Evolutionary conservation across 2,329 filamentous ascomycete species (phyloP).

Genomic region (Tympanopsis confertula): DNA sequence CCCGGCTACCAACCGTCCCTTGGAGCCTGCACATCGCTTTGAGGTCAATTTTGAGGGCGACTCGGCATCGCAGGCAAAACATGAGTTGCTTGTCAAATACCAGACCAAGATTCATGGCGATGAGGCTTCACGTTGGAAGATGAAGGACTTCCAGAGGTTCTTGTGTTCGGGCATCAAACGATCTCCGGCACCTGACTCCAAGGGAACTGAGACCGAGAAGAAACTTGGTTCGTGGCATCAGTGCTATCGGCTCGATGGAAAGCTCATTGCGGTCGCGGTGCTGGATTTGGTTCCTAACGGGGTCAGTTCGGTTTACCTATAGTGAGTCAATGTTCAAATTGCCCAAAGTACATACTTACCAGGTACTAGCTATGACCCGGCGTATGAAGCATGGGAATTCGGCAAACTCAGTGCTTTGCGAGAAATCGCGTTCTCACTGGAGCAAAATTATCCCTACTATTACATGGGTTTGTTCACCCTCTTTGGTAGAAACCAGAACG

Average conservation of each 20-base stretch:
- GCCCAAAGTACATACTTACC: not conserved
- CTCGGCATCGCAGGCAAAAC: constrained; percentile 30
- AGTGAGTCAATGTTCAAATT: constrained; percentile 17
- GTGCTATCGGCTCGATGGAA: constrained; percentile 34
- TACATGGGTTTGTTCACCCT: constrained; percentile 40
- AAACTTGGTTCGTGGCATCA: constrained; percentile 35
- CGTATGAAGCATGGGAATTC: constrained; percentile 47
- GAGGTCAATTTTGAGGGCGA: constrained; percentile 33
- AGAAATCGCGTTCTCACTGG: constrained; percentile 42
- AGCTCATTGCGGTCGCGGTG: constrained; percentile 32
- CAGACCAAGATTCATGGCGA: constrained; percentile 31
- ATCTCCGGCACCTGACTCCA: constrained; percentile 16
- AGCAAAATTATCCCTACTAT: constrained; percentile 45
- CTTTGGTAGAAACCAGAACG: not conserved
- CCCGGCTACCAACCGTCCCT: constrained; percentile 24
- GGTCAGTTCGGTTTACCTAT: constrained; percentile 35
- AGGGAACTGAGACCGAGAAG: constrained; percentile 14
- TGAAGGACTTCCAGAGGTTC: constrained; percentile 29
- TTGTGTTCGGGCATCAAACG: constrained; percentile 30
- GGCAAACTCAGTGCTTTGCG: constrained; percentile 51
- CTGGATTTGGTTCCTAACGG: constrained; percentile 30
- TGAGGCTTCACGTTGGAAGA: constrained; percentile 25
- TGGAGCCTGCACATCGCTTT: constrained; percentile 34
- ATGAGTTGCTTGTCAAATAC: constrained; percentile 26
- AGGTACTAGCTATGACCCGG: constrained; percentile 38